phyloP scores from a whole-genome alignment of 2,329 filamentous ascomycete genomes.

The Triangularia verruculosa region DNA sequence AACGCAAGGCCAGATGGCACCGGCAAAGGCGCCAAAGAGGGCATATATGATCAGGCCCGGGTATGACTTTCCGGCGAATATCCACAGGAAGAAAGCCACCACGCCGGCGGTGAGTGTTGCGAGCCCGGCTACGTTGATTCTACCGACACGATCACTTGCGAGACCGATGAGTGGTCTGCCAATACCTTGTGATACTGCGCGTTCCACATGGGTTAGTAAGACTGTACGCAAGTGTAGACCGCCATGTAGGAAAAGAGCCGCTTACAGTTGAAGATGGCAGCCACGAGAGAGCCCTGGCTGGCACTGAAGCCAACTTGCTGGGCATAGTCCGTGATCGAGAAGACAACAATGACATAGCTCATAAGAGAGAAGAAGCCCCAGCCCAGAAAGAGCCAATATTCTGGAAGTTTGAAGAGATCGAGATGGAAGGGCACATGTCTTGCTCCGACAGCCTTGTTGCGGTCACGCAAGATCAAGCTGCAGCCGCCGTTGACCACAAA shows the following conservation, averaged over 20 bases:
- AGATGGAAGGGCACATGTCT: slow-evolving; percentile 65
- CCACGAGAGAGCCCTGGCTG: slow-evolving; percentile 66
- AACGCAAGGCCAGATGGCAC: slow-evolving; percentile 65
- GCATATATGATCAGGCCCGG: slow-evolving; percentile 70
- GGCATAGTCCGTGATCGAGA: slow-evolving; percentile 72
- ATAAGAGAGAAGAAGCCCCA: slow-evolving; percentile 72
- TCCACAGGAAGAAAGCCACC: slow-evolving; percentile 70
- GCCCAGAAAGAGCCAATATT: slow-evolving; percentile 62
- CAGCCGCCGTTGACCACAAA: slow-evolving; percentile 63
- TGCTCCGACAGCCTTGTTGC: slow-evolving; percentile 69
- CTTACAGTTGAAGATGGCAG: slow-evolving; percentile 68
- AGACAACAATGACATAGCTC: slow-evolving; percentile 73
- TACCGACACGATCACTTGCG: slow-evolving; percentile 65
- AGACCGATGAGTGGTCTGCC: slow-evolving; percentile 71
- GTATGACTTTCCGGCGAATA: slow-evolving; percentile 60
- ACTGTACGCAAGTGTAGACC: neutral
- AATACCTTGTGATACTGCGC: slow-evolving; percentile 56
- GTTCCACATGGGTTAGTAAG: slow-evolving; percentile 7
- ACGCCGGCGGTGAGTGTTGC: slow-evolving; percentile 64
- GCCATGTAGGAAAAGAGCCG: slow-evolving; percentile 27
- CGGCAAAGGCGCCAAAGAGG: slow-evolving; percentile 65
- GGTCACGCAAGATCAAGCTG: slow-evolving; percentile 62
- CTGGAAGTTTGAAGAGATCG: slow-evolving; percentile 55
- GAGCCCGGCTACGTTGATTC: slow-evolving; percentile 67
- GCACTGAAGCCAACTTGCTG: slow-evolving; percentile 63